Conservation (phyloP, 2,329 filamentous ascomycete genomes). For the Paraphaeosphaeria sporulosa region DNA sequence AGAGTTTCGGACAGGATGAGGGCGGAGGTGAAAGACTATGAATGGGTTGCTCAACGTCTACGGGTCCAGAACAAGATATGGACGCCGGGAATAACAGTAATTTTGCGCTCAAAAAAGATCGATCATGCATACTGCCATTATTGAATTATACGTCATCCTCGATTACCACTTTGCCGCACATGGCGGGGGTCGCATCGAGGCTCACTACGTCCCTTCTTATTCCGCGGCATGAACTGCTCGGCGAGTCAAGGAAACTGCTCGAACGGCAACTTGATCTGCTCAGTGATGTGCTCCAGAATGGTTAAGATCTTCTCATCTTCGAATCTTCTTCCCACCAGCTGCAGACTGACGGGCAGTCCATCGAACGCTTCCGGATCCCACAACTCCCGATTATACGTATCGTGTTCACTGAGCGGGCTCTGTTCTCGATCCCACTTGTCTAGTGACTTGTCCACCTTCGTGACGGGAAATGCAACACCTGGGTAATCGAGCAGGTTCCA, state of each 20-base stretch:
- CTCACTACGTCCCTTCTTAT: neutral
- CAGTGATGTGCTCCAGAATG: constrained; percentile 46
- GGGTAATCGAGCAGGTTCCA: constrained; percentile 77
- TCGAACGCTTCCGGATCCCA: constrained; percentile 58
- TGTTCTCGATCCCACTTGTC: constrained; percentile 49
- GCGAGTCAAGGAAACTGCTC: constrained; percentile 18
- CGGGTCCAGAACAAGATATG: too few species aligned
- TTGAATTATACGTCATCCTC: too few species aligned
- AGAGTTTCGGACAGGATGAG: too few species aligned
- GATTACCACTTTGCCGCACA: neutral
- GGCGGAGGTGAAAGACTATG: too few species aligned
- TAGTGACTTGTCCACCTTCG: constrained; percentile 49
- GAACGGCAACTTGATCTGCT: constrained; percentile 38
- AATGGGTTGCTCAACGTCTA: too few species aligned
- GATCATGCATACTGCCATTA: too few species aligned
- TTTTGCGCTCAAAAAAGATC: too few species aligned
- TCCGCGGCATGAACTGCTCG: neutral
- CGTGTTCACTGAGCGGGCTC: constrained; percentile 54
- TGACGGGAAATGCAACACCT: constrained; percentile 65
- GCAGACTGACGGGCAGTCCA: constrained; percentile 61
- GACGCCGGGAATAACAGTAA: too few species aligned
- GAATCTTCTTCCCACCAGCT: constrained; percentile 61
- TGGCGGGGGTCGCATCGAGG: neutral
- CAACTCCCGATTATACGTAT: constrained; percentile 57
- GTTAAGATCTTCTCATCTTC: constrained; percentile 63